phyloP scores from a whole-genome alignment of 352 stramenopile genomes.

The Thraustotheca clavata region DNA sequence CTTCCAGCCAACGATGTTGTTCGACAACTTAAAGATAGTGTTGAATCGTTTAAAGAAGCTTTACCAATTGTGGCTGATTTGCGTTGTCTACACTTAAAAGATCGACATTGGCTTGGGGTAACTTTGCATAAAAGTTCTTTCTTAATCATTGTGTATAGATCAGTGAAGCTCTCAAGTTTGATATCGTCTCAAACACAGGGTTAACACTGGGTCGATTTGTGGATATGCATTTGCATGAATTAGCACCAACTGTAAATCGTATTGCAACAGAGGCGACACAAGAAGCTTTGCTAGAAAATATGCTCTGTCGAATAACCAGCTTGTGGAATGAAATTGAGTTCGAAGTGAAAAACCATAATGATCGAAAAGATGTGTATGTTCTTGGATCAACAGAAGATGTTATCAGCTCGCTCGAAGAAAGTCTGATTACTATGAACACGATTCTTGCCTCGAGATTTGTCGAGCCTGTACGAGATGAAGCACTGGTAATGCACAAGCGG shows the following conservation, averaged over 20 bases:
- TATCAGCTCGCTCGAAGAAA: conserved; percentile 81
- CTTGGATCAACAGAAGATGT: conserved; percentile 71
- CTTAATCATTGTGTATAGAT: not conserved
- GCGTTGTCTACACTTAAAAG: conserved; percentile 6
- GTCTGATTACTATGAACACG: conserved; percentile 82
- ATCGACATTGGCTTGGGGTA: conserved; percentile 21
- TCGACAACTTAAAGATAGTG: conserved; percentile 33
- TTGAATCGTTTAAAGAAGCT: conserved; percentile 41
- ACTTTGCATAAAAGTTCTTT: not conserved
- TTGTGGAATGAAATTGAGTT: conserved; percentile 83
- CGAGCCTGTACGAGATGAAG: conserved; percentile 62
- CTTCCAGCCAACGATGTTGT: conserved; percentile 31
- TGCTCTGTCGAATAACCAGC: conserved; percentile 77
- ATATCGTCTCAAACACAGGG: conserved; percentile 10
- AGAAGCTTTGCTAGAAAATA: conserved; percentile 80
- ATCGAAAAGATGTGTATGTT: conserved; percentile 83
- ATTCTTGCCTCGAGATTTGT: conserved; percentile 87
- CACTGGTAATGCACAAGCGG: conserved; percentile 51
- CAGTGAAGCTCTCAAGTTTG: conserved; percentile 1
- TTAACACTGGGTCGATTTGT: conserved; percentile 81
- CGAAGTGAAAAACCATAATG: conserved; percentile 86
- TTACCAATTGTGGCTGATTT: conserved; percentile 25
- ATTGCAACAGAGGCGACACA: conserved; percentile 83
- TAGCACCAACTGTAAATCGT: conserved; percentile 62
- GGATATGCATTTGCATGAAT: conserved; percentile 63